These are phyloP conservation scores for Cercophora sp. DNA, from an alignment of 495 filamentous ascomycete genomes.

Conservation along the genomic window DNA sequence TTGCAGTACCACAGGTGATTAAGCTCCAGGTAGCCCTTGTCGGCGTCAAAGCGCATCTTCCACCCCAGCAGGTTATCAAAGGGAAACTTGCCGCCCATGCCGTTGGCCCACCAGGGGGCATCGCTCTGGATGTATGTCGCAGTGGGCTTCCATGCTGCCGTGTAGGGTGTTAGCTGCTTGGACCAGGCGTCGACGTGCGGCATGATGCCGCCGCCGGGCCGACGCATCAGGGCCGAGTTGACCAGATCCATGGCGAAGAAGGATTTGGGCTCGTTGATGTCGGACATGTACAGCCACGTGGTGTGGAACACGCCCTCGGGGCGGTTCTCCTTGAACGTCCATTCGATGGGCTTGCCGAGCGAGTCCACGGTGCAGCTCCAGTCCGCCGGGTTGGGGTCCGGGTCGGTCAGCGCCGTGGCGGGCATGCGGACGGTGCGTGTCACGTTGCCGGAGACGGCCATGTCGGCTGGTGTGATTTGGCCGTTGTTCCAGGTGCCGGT, in stretches of 20 bases:
- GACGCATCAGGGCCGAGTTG: neutral
- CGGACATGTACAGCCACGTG: neutral
- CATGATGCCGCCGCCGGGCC: neutral
- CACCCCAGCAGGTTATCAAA: neutral
- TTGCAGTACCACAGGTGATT: conserved; percentile 2
- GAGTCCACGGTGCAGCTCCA: neutral
- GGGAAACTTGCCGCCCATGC: neutral
- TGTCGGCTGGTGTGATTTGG: neutral
- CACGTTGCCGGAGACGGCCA: neutral
- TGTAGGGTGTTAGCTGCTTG: neutral
- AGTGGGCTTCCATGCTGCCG: neutral
- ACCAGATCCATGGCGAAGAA: neutral
- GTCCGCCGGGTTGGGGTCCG: neutral
- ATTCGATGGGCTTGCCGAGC: neutral
- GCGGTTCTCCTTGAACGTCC: neutral
- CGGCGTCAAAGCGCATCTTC: neutral
- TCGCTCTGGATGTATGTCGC: neutral
- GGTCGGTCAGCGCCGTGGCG: neutral
- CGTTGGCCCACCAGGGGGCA: neutral
- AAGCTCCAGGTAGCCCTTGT: conserved; percentile 1
- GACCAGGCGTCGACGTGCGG: neutral
- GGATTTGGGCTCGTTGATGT: neutral
- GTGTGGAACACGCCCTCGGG: neutral
- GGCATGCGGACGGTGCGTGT: neutral
- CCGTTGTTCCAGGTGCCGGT: neutral